These are phyloP conservation scores for Xylariaceae sp. DNA, from an alignment of 2,329 filamentous ascomycete genomes.

Conservation along the genomic window DNA sequence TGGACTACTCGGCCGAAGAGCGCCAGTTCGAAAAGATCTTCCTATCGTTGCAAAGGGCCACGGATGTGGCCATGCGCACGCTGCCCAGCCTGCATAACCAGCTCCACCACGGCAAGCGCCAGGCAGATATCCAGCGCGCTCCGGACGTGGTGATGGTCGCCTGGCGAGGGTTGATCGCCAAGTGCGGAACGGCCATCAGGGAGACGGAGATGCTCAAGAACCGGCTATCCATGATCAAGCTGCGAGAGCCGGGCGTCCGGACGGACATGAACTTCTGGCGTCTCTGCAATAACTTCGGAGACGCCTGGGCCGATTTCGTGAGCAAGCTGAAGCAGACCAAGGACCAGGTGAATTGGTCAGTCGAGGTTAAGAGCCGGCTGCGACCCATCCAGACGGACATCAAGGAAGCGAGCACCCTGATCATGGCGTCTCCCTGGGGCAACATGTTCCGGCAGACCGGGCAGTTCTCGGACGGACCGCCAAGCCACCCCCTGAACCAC, in stretches of 20 bases:
- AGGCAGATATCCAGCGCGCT: constrained; percentile 54
- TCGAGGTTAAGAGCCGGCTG: constrained; percentile 68
- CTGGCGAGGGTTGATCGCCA: constrained; percentile 66
- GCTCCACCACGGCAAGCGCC: constrained; percentile 58
- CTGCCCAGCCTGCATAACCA: constrained; percentile 66
- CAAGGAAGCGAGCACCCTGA: constrained; percentile 71
- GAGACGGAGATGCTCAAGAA: constrained; percentile 68
- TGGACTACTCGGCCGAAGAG: constrained; percentile 70
- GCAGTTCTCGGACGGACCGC: constrained; percentile 20
- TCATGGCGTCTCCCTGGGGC: constrained; percentile 56
- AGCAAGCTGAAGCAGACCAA: constrained; percentile 51
- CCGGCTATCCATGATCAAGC: constrained; percentile 71
- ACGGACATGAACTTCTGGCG: constrained; percentile 58
- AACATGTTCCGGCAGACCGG: constrained; percentile 36
- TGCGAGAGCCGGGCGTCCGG: constrained; percentile 75
- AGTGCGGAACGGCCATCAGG: constrained; percentile 64
- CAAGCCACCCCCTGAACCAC: constrained; percentile 18
- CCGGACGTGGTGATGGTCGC: constrained; percentile 56
- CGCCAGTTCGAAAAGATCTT: constrained; percentile 78
- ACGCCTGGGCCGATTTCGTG: constrained; percentile 63
- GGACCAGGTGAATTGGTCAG: constrained; percentile 48
- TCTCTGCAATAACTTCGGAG: constrained; percentile 69
- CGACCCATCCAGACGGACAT: constrained; percentile 77
- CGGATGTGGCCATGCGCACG: constrained; percentile 65
- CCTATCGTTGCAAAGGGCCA: constrained; percentile 65